Base-by-base conservation (phyloP, 129 eudicot genomes). In the Tagetes erecta region DNA sequence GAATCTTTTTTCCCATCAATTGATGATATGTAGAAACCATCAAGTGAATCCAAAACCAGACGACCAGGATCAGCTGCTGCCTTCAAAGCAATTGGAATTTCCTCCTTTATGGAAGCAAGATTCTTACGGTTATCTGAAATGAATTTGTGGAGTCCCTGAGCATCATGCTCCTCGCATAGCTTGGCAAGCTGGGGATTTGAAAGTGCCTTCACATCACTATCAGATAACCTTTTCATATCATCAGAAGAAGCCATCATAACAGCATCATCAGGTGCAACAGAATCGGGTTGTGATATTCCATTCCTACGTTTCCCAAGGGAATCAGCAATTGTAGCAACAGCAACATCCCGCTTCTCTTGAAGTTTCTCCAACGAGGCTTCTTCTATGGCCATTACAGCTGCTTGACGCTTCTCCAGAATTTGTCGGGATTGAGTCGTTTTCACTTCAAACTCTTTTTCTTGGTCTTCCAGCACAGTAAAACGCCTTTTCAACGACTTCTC, bases 51-150 rank as follows among this genome's bases (percentile, higher is more conserved):
- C 69, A 94, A 79, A 77, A 94, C 96, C 82, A 94, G 74, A 82
- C 80, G 71, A 75, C 92, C 96, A 1, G 98, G 98, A 50, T 86
- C 82, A 73, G 72, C 70, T 60, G 97, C 92, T 75, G 97, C 97
- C 74, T 80, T 85, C 53, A 90, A 70, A 14, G 98, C 98, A 82
- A 83, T 51, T 38, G 98, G 98, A 73, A 94, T 86, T 73, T 94
- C 98, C 73, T 94, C 98, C 72, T 84, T 84, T 50, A 94, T 70
- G 53, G 88, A 75, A 44, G 96, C 92, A 64, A 94, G 97, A 72
- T 94, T 87, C 78, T 94, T 94, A 6, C 98, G 96, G 86, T 94
- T 94, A 65, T 90, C 98, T 13, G 98, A 94, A 69, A 94, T 88
- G 67, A 94, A 94, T 81, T 83, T 88, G 70, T 90, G 98, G 39